Base-by-base conservation (phyloP, 805 yeast species). In the Ascoidea rubescens region DNA sequence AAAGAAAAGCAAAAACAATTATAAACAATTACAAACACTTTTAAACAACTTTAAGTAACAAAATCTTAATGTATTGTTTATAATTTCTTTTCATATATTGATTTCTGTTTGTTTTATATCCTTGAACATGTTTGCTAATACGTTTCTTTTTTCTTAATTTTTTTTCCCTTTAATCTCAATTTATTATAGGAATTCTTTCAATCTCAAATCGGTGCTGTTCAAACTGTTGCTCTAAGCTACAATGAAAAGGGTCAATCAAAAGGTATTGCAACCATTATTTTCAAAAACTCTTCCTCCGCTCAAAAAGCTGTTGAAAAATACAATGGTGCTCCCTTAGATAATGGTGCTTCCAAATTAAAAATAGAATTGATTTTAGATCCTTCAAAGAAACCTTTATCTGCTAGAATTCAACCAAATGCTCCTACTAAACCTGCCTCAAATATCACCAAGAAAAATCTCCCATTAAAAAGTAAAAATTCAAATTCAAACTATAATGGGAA, bases 281-380 rank as follows among this genome's bases (percentile, higher is more conserved):
- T 93, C 74, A 79, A 87, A 58, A 87, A 86, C 67, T 95, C 93
- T 2, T 84, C 89, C 12, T 76, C 82, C 46, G 96, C 96, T 8
- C 96, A 88, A 64, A 96, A 89, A 67, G 85, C 96, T 0, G 78
- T 89, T 56, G 84, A 84, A 56, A 84, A 81, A 66, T 80, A 89
- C 58, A 96, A 89, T 61, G 79, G 79, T 63, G 91, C 96, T 48
- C 90, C 96, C 63, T 86, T 93, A 61, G 99, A 93, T 65, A 82
- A 82, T 52, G 97, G 97, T 55, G 76, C 81, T 55, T 67, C 78
- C 58, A 84, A 75, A 66, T 78, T 93, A 74, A 84, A 77, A 68
- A 70, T 80, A 51, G 96, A 89, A 69, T 73, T 93, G 63, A 78
- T 91, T 59, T 75, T 88, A 62, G 96, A 90, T 65, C 96, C 97